A percentile compares a stretch with the other conserved stretches of the same genome.
Conservation (phyloP, 202 grass and related monocot genomes). For the Panicum virgatum region DNA sequence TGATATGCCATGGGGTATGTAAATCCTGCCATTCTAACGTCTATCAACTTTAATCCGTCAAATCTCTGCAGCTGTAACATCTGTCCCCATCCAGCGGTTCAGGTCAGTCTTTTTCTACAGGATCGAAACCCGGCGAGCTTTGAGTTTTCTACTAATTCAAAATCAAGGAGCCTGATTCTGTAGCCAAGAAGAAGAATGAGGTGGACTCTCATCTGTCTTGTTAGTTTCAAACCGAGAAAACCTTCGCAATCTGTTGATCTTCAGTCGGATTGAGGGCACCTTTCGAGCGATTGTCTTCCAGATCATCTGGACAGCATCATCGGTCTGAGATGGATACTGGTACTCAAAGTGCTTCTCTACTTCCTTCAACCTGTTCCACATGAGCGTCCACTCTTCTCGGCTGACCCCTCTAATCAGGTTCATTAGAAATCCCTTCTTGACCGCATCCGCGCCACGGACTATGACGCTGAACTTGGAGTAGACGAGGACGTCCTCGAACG, state of each 20-base stretch:
- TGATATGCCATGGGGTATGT: background rate
- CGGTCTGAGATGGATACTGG: conserved; percentile 61
- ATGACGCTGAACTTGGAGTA: conserved; percentile 75
- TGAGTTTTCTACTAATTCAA: conserved; percentile 18
- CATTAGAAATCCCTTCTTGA: conserved; percentile 70
- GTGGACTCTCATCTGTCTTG: conserved; percentile 21
- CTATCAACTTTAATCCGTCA: conserved; percentile 28
- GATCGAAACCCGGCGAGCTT: background rate
- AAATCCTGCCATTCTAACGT: conserved; percentile 29
- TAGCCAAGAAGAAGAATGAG: conserved; percentile 46
- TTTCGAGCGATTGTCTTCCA: conserved; percentile 81
- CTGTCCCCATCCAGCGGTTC: background rate
- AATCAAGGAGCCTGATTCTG: conserved; percentile 35
- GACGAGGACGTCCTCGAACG: conserved; percentile 73
- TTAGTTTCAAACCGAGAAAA: conserved; percentile 53
- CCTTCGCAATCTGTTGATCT: conserved; percentile 56
- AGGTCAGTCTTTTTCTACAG: conserved; percentile 19
- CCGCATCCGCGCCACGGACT: conserved; percentile 49
- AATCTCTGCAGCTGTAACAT: conserved; percentile 16
- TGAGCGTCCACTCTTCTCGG: conserved; percentile 58
- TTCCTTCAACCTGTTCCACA: conserved; percentile 77
- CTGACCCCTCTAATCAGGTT: conserved; percentile 65
- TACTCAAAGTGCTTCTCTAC: conserved; percentile 62
- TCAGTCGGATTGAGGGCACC: conserved; percentile 59
- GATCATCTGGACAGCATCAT: conserved; percentile 83